Base-by-base conservation (phyloP, 768 basidiomycete genomes). In the Trametes punicea region DNA sequence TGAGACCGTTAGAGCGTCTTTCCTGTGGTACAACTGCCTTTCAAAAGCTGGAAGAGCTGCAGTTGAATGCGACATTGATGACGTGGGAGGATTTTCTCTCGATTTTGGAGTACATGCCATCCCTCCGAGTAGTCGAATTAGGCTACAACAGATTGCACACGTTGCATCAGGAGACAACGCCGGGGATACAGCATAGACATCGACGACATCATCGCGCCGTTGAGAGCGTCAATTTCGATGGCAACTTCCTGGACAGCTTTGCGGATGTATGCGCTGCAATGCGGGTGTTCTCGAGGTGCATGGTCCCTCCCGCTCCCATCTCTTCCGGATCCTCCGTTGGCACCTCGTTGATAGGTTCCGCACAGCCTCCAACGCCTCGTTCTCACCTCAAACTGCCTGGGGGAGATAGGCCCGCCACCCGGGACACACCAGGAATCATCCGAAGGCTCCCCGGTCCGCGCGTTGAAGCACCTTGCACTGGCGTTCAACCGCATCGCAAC, bases 31-130 rank as follows among this genome's bases (percentile, higher is more conserved):
- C 62, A 23, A 51, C 67, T 16, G 76, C 81, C 7, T 89, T 88
- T 71, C 55, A 66, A 9, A 67, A 66, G 25, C 63, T 93, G 40
- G 73, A 69, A 34, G 88, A 92, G 62, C 69, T 94, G 34, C 85
- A 90, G 56, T 71, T 96, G 30, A 93, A 88, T 66, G 78, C 71
- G 38, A 92, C 90, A 2, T 75, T 88, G 48, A 79, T 84, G 50
- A 76, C 79, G 38, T 96, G 93, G 90, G 65, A 69, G 46, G 85
- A 89, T 61, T 81, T 90, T 68, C 70, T 75, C 59, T 57, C 62
- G n/a, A 68, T 83, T 45, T 77, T 76, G 27, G 62, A 67, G 10
- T 68, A 71, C 58, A 85, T 90, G 81, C 80, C 82, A 3, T 70
- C 65, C 31, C 71, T 90, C 34, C 71, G 70, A 33, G 63, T 74